These are phyloP conservation scores for Chaetomium sp. DNA, from an alignment of 2,329 filamentous ascomycete genomes.

Conservation along the genomic window DNA sequence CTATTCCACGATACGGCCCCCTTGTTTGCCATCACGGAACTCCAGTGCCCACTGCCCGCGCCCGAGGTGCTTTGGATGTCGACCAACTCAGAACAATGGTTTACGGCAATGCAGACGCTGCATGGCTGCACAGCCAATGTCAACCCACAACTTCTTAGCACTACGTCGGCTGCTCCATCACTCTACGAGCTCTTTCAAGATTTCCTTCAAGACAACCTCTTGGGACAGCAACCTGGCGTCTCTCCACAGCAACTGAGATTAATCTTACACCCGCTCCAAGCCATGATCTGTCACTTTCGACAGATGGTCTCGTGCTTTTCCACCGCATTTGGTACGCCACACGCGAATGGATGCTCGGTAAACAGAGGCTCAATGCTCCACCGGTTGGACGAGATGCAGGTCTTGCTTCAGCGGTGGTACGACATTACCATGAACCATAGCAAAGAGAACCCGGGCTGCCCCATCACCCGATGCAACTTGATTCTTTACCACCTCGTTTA, in stretches of 20 bases:
- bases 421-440: slow-evolving; percentile 60
- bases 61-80: slow-evolving; percentile 66
- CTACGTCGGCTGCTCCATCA: slow-evolving; percentile 57
- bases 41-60: slow-evolving; percentile 64
- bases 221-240: slow-evolving; percentile 48
- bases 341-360: slow-evolving; percentile 48
- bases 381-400: slow-evolving; percentile 65
- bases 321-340: slow-evolving; percentile 52
- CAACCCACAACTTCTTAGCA: slow-evolving; percentile 55
- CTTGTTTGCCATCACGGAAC: slow-evolving; percentile 65
- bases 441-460: slow-evolving; percentile 58
- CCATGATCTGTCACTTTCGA: slow-evolving; percentile 63
- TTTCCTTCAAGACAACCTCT: slow-evolving; percentile 65
- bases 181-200: slow-evolving; percentile 67
- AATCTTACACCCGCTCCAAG: slow-evolving; percentile 68
- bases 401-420: slow-evolving; percentile 67
- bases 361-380: slow-evolving; percentile 62
- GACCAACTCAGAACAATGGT: slow-evolving; percentile 61
- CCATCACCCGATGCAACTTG: slow-evolving; percentile 65
- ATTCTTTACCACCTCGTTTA: slow-evolving; percentile 72
- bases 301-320: slow-evolving; percentile 68
- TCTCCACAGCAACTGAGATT: slow-evolving; percentile 64
- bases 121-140: slow-evolving; percentile 55
- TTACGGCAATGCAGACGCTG: slow-evolving; percentile 58
- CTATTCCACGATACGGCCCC: slow-evolving; percentile 66